Evolutionary conservation across 164 flowering plant species (phyloP), one percentile per base, ranked within the genome.

Genomic region (Litsea cubeba): DNA sequence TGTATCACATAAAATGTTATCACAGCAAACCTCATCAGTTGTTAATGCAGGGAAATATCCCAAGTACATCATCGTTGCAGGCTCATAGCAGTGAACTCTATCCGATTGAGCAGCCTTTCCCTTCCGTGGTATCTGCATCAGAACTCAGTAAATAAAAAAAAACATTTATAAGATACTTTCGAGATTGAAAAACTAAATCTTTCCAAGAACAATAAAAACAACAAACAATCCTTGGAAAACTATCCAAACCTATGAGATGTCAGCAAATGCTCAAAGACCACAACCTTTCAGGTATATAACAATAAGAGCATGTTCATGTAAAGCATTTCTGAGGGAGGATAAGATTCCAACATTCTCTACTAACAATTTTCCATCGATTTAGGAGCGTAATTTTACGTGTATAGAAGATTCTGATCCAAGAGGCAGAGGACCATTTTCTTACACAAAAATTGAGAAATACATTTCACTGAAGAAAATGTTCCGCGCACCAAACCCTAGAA

Each of bases 31-130:
- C 97, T 93, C 98, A 68, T 77, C 86, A 63, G 91, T 84, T 11
- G 85, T 85, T 79, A 95, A 77, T 46, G 95, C 97, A 18, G 97
- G 90, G 73, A 83, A 88, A 70, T 69, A 89, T 66, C 98, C 99
- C 85, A 95, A 78, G 82, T 95, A 95, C 75, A 92, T 93, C 99
- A 95, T 95, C 8, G 99, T 95, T 69, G 99, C 99, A 50, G 99
- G 99, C 76, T 95, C 99, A 78, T 93, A 95, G 82, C 99, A 95
- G 78, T 88, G 96, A 70, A 95, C 97, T 83, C 85, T 93, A 67
- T 89, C 98, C 1, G 88, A 71, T 65, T 87, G 95, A 49, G 80
- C 85, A 28, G 84, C 79, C 80, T 87, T 89, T 79, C 89, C 94
- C 72, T 88, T 90, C 5, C 96, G 88, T 78, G 99, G 98, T 51